Conservation (phyloP, 1,284 basidiomycete species). For the Omphalotus olearius region DNA sequence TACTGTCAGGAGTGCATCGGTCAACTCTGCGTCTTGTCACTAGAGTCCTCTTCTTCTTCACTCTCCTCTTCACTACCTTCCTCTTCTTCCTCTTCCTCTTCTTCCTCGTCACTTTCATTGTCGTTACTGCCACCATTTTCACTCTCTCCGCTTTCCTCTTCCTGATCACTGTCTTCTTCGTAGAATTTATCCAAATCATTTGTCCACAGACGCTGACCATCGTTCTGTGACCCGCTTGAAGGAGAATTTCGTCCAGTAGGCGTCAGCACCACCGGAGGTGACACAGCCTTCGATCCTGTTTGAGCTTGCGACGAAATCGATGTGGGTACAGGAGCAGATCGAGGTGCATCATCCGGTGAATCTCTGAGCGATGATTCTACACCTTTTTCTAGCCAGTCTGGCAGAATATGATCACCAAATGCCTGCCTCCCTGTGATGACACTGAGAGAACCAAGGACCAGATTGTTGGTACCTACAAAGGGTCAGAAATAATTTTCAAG, state of each 20-base stretch:
- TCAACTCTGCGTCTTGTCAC: not conserved
- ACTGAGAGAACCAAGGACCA: slow-evolving; percentile 53
- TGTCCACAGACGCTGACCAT: slow-evolving; percentile 42
- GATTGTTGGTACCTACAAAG: slow-evolving; percentile 33
- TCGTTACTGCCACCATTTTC: slow-evolving; percentile 26
- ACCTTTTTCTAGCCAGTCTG: slow-evolving; percentile 61
- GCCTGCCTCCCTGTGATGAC: slow-evolving; percentile 51
- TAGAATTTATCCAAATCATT: slow-evolving; percentile 69
- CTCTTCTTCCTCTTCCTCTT: slow-evolving; percentile 30
- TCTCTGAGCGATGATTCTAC: slow-evolving; percentile 54
- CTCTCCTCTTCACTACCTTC: slow-evolving; percentile 29
- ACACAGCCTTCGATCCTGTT: slow-evolving; percentile 18
- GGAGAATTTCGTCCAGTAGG: slow-evolving; percentile 44
- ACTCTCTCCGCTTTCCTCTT: slow-evolving; percentile 27
- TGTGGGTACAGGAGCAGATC: slow-evolving; percentile 25
- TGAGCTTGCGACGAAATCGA: slow-evolving; percentile 33
- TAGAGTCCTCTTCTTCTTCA: slow-evolving; percentile 23
- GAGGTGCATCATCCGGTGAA: slow-evolving; percentile 49
- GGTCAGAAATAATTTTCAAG: not conserved
- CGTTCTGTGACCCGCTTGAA: slow-evolving; percentile 30
- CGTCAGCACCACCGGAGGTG: slow-evolving; percentile 47
- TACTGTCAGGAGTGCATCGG: not conserved
- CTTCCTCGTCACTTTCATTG: slow-evolving; percentile 29
- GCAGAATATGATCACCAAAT: slow-evolving; percentile 38
- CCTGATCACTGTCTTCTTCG: slow-evolving; percentile 35